Base-by-base conservation (phyloP, 495 filamentous ascomycete species). In the Penicillium paradoxum region DNA sequence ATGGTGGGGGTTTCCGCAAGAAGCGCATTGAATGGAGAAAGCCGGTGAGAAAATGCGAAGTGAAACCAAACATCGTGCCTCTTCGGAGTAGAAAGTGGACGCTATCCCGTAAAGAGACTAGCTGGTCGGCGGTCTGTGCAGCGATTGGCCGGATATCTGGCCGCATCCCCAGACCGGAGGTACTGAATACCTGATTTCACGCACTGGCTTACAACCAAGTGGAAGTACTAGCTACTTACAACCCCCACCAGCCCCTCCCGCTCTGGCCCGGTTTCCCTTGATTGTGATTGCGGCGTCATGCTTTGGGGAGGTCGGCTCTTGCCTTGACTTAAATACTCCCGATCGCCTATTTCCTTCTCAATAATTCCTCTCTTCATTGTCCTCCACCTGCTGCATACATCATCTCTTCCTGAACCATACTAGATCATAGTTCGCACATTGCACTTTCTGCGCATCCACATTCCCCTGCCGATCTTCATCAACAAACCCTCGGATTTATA, bases 221-320 rank as follows among this genome's bases (percentile, higher is more conserved):
- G 3, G 4, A 52, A 11, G 55, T 57, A 45, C 40, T 43, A 0
- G 9, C 21, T 54, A 51, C 49, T 5, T 33, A 0, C 13, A 27
- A 6, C 15, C 27, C 45, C 34, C 34, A 49, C 53, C 54, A 55
- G 49, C 45, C 56, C 48, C 48, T 51, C 55, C 57, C 55, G 55
- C 51, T 55, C 30, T 50, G 41, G 51, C 53, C 56, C 55, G 49
- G 49, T 49, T 53, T 41, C 44, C 24, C 33, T 24, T 15, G 29
- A 44, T 45, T 42, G 25, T 44, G 36, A 42, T 56, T 24, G 45
- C 55, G 44, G 55, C 59, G 59, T 62, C 59, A 62, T 62, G 47
- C 51, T 49, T 40, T 50, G 42, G 33, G 19, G 4, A 34, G 13
- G 32, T 38, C 30, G 43, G 43, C 34, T 51, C 54, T 38, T 29